Percentiles rank a stretch among this genome's conserved stretches.
phyloP scores from a whole-genome alignment of 2,329 filamentous ascomycete species.

The Colletotrichum acutatum region DNA sequence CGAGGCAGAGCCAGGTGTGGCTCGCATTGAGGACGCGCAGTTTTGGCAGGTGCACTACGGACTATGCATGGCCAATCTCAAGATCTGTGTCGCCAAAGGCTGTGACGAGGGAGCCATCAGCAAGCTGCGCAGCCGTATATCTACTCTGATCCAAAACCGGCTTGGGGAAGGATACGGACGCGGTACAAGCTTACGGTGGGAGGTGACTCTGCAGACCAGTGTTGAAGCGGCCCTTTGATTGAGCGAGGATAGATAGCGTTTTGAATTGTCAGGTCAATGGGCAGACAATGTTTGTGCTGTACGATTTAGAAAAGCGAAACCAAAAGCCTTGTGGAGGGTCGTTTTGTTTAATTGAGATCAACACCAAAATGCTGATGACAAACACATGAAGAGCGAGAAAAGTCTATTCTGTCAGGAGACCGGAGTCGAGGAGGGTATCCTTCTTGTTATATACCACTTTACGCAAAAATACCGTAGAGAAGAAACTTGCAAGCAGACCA shows the following conservation, averaged over 20 bases:
- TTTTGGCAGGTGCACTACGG: slow-evolving; percentile 99
- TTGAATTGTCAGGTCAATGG: background rate
- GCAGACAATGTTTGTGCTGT: background rate
- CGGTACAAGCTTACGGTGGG: slow-evolving; percentile 85
- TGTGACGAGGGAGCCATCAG: slow-evolving; percentile 76
- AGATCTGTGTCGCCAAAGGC: slow-evolving; percentile 75
- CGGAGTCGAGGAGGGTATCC: slow-evolving; percentile 46
- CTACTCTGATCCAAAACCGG: slow-evolving; percentile 83
- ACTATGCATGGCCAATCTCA: slow-evolving; percentile 94
- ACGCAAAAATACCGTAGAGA: slow-evolving; percentile 21
- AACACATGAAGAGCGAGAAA: slow-evolving; percentile 7
- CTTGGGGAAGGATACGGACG: slow-evolving; percentile 89
- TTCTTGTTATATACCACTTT: slow-evolving; percentile 21
- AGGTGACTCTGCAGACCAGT: slow-evolving; percentile 87
- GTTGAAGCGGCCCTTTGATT: slow-evolving; percentile 43
- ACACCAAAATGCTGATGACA: background rate
- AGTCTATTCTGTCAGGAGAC: slow-evolving; percentile 17
- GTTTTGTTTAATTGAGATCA: background rate
- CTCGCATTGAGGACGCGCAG: slow-evolving; percentile 85
- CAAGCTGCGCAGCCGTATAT: slow-evolving; percentile 80
- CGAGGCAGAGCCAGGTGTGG: slow-evolving; percentile 80
- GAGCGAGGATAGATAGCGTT: background rate
- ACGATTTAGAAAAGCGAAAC: background rate
- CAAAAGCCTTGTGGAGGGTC: background rate
- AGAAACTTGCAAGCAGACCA: slow-evolving; percentile 9